These are phyloP conservation scores for fission yeast (Schizosaccharomyces pombe) DNA, from an alignment of 805 yeast genomes.

Conservation along the genomic window DNA sequence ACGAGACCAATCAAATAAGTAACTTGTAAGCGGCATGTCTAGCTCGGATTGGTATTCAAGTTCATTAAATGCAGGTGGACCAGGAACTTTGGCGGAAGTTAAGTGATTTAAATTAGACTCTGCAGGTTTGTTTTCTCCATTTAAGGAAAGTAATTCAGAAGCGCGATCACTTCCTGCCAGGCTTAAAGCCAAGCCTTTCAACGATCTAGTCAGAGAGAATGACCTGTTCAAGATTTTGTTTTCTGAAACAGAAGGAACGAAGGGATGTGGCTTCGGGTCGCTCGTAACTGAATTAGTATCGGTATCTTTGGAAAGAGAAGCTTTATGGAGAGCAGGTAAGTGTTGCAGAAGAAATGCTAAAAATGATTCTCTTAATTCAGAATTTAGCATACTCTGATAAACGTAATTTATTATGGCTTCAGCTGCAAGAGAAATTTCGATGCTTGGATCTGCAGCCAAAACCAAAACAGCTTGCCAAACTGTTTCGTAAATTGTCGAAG, in stretches of 20 bases:
- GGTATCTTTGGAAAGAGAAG: background rate
- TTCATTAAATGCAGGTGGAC: background rate
- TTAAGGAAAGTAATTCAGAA: conserved; percentile 1
- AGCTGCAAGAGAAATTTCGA: conserved; percentile 52
- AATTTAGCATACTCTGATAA: conserved; percentile 35
- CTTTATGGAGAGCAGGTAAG: background rate
- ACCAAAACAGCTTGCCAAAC: conserved; percentile 70
- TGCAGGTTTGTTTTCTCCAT: background rate
- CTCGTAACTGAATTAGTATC: background rate
- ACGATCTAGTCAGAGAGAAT: conserved; percentile 13
- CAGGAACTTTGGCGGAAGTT: background rate
- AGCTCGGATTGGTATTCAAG: background rate
- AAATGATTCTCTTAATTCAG: conserved; percentile 43
- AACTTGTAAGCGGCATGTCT: conserved; percentile 14
- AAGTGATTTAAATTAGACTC: background rate
- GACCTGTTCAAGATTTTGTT: conserved; percentile 11
- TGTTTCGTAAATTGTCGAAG: conserved; percentile 44
- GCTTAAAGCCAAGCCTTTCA: conserved; percentile 11
- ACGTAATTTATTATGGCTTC: conserved; percentile 54
- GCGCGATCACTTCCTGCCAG: conserved; percentile 4
- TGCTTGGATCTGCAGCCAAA: conserved; percentile 67
- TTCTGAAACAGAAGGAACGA: background rate
- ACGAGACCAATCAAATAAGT: conserved; percentile 24
- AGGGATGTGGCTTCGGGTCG: conserved; percentile 4
- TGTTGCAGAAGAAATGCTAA: conserved; percentile 17